These are phyloP conservation scores for Pseudoneurospora amorphoporcata DNA, from an alignment of 495 filamentous ascomycete species.

Conservation along the genomic window DNA sequence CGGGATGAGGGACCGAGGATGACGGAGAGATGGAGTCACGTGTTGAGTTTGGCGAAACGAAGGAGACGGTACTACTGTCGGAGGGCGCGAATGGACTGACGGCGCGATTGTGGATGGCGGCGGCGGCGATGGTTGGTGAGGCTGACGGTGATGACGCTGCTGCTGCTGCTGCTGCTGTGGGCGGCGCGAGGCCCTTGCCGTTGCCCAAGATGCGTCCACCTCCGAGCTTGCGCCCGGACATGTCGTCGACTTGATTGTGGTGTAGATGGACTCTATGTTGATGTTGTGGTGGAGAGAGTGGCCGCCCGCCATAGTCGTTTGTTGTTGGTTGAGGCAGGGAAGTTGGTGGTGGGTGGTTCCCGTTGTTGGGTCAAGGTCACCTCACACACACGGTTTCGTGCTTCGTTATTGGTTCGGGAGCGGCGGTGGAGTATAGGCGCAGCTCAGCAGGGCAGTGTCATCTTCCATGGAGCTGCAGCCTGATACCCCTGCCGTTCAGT, in stretches of 20 bases:
- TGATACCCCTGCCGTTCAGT: not conserved
- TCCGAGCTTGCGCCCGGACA: conserved; percentile 77
- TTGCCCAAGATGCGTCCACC: conserved; percentile 82
- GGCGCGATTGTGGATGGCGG: conserved; percentile 12
- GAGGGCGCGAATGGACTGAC: conserved; percentile 38
- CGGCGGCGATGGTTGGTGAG: not conserved
- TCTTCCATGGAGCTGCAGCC: not conserved
- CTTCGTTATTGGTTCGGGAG: not conserved
- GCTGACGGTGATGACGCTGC: conserved; percentile 2
- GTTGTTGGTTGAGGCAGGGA: not conserved
- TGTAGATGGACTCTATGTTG: not conserved
- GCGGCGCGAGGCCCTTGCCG: conserved; percentile 65
- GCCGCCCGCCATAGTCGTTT: not conserved
- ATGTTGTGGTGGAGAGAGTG: not conserved
- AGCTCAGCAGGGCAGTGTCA: not conserved
- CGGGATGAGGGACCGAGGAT: conserved; percentile 30
- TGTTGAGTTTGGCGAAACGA: conserved; percentile 25
- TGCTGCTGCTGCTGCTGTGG: conserved; percentile 23
- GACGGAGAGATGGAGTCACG: conserved; percentile 22
- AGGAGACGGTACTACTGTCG: conserved; percentile 45
- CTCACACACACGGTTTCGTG: not conserved
- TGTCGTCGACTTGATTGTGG: conserved; percentile 21
- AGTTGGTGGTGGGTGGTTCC: not conserved
- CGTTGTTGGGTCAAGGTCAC: not conserved
- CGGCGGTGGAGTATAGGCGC: not conserved